Base-by-base conservation (phyloP, 78 protist genomes). In the Dictyostelium purpureum region DNA sequence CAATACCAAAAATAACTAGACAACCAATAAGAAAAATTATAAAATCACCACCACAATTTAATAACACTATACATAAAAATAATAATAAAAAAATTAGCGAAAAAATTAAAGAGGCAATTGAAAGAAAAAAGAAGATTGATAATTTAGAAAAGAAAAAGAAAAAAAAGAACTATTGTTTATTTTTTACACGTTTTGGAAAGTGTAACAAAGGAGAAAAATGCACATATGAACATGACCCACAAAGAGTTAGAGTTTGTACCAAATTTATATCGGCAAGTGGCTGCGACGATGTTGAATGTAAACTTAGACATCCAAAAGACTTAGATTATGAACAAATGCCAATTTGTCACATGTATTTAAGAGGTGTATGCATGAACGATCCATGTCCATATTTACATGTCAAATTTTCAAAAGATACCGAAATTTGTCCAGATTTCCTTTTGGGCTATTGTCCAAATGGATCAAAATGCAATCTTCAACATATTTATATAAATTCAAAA, bases 361-460 rank as follows among this genome's bases (percentile, higher is more conserved):
- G 37, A 12, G 80, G 93, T 14, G 56, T 18, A 35, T 88, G 93
- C 21, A 74, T 61, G 18, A 49, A 74, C 18, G 89, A 70, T 40
- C 67, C 73, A 9, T 88, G 93, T 43, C 93, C 93, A 12, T 88
- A 74, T 45, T 56, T 88, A 5, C 93, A 88, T 52, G 93, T 74
- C 21, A 37, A 74, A n/a, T 73, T 88, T 12, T 77, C 89, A 14
- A 77, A 75, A 45, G 79, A 88, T 69, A 79, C 93, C 18, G 19
- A 88, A 47, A 57, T 88, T 18, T 88, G 93, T 78, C 81, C 66
- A 52, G 93, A 88, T 54, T 88, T 88, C 37, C 37, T 47, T 5
- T 74, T 45, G 4, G 93, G 93, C 3, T 71, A 59, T 54, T 88
- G 93, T 42, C 5, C 82, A 31, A 67, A 69, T 6, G 93, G 93